These are phyloP conservation scores for Salix udensis DNA, from an alignment of 345 rosid genomes.

Conservation along the genomic window DNA sequence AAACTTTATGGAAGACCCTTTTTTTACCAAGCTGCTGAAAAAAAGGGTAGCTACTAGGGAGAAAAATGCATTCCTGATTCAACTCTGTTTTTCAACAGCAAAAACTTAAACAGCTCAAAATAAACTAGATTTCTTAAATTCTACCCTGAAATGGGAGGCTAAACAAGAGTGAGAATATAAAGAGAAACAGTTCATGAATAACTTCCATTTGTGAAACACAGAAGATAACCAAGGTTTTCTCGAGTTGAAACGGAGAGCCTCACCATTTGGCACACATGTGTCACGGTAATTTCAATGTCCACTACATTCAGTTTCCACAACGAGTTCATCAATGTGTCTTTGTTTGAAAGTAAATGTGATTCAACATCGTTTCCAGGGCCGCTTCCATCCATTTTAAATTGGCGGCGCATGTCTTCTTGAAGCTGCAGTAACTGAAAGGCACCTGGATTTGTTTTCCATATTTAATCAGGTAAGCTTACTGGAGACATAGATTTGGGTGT, in stretches of 20 bases:
- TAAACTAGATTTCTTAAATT: background rate
- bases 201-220: background rate
- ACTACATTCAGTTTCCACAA: conserved; percentile 86
- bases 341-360: conserved; percentile 62
- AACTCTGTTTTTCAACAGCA: background rate
- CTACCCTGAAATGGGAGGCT: background rate
- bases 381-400: conserved; percentile 56
- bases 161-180: background rate
- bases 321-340: conserved; percentile 73
- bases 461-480: background rate
- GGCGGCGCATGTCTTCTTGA: conserved; percentile 70
- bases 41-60: background rate
- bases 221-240: background rate
- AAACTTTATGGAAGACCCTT: background rate
- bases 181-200: background rate
- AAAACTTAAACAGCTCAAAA: background rate
- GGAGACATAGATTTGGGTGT: background rate
- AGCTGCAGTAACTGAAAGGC: conserved; percentile 87
- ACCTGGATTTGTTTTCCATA: conserved; percentile 35
- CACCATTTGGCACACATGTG: conserved; percentile 85
- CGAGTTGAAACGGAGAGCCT: conserved; percentile 14
- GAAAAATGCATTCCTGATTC: background rate
- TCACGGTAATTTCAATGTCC: conserved; percentile 78
- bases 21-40: background rate
- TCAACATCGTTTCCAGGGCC: conserved; percentile 59